Conservation (phyloP, 371 early-diverging fungal species). For the Mortierella sp. region DNA sequence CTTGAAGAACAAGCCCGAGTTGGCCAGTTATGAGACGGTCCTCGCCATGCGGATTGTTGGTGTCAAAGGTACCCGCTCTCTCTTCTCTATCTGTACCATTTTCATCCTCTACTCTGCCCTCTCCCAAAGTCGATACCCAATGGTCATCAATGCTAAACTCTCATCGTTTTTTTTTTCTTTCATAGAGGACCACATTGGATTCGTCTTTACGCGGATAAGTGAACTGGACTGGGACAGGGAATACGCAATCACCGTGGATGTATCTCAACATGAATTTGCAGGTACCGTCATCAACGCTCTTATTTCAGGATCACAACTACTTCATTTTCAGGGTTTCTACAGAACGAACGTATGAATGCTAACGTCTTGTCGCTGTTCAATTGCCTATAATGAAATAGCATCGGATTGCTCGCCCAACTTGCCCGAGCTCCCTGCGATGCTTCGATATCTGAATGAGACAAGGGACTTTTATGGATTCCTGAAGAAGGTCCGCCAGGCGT, state of each 20-base stretch:
- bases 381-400: conserved; percentile 10
- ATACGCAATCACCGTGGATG: conserved; percentile 43
- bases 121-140: background rate
- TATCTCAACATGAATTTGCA: conserved; percentile 37
- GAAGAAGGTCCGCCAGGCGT: conserved; percentile 38
- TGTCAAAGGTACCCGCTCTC: conserved; percentile 33
- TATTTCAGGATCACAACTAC: background rate
- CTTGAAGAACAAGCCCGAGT: conserved; percentile 50
- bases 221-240: conserved; percentile 51
- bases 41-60: conserved; percentile 50
- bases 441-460: conserved; percentile 38
- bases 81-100: background rate
- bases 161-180: background rate
- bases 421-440: conserved; percentile 27
- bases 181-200: conserved; percentile 56
- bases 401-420: conserved; percentile 40
- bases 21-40: conserved; percentile 36
- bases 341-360: background rate
- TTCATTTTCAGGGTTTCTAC: background rate
- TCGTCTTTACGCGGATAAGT: conserved; percentile 51
- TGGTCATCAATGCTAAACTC: background rate
- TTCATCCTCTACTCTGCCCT: background rate
- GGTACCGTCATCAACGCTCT: conserved; percentile 19
- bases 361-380: background rate
- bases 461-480: conserved; percentile 51